Evolutionary conservation across 129 eudicot genomes (phyloP), one percentile per base, ranked within the genome.

Genomic region (Solidago caesia): DNA sequence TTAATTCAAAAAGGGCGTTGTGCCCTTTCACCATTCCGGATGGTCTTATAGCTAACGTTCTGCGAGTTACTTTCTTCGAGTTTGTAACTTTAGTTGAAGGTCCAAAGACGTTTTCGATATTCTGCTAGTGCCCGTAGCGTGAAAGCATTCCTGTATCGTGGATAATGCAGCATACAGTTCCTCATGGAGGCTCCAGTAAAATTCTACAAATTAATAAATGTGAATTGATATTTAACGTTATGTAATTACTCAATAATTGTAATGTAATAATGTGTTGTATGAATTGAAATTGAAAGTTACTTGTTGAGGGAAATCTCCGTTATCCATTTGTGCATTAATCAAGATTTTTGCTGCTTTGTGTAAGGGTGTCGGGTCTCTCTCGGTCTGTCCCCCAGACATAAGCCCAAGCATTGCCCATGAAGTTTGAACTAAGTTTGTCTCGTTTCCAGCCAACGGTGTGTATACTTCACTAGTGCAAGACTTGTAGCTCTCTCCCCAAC

Each of bases 401-500:
- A 44, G 52, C 14, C 52, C 61, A 29, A 71, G 55, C 53, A 66
- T 66, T 26, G 70, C 70, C 70, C 70, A 66, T 0, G 53, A 11
- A 8, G 88, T 87, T 73, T 87, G 91, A 39, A 84, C 88, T 44
- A 84, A 68, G 63, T 87, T 84, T 7, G 86, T 84, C 1, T 71
- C 68, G 47, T 87, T 87, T 4, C 73, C 91, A 8, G 65, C 76
- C 53, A 84, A 53, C 8, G 86, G 88, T 57, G 82, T 78, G 77
- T 81, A 87, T 57, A 89, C 89, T 84, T 84, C 83, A 16, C 67
- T 85, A 9, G 89, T 88, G 75, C 89, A 86, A 41, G 96, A 86
- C 66, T 89, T 77, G 21, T 79, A 76, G 79, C 91, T 84, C 75
- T 89, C 91, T 21, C 89, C 96, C 96, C 91, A 89, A 9, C 96